Percentiles rank a stretch among this genome's conserved stretches.
Conservation (phyloP, 352 stramenopile species). For the Phytophthora pisi region DNA sequence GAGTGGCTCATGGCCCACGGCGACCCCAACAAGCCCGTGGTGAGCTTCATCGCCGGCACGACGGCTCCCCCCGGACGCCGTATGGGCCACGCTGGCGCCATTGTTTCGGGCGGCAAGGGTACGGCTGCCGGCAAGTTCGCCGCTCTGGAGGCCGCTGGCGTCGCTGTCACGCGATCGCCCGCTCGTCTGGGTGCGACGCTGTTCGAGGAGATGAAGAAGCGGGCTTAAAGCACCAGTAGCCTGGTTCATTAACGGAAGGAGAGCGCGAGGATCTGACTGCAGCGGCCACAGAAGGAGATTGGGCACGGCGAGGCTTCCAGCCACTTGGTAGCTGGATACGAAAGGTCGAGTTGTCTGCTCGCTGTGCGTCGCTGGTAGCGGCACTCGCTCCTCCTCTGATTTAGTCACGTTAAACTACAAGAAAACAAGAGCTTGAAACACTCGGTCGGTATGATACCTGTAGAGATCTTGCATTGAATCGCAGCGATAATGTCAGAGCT, state of each 20-base stretch:
- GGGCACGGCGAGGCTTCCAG: slow-evolving; percentile 12
- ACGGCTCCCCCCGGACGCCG: slow-evolving; percentile 97
- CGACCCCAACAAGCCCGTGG: slow-evolving; percentile 99
- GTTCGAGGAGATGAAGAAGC: slow-evolving; percentile 94
- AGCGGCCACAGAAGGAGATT: slow-evolving; percentile 1
- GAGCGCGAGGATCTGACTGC: slow-evolving; percentile 5
- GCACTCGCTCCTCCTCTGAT: slow-evolving; percentile 8
- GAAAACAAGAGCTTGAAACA: slow-evolving; percentile 26
- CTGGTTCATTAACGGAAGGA: slow-evolving; percentile 18
- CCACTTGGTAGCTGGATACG: slow-evolving; percentile 37
- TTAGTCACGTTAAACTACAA: slow-evolving; percentile 46
- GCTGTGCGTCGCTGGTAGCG: slow-evolving; percentile 3
- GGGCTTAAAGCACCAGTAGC: slow-evolving; percentile 37
- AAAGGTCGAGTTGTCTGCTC: slow-evolving; percentile 10
- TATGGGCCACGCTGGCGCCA: slow-evolving; percentile 99
- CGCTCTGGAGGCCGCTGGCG: slow-evolving; percentile 94
- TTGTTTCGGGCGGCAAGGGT: slow-evolving; percentile 98
- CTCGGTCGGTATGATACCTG: neutral
- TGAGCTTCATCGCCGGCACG: slow-evolving; percentile 99
- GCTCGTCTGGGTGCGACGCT: slow-evolving; percentile 97
- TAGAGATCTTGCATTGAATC: neutral
- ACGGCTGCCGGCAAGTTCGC: slow-evolving; percentile 98
- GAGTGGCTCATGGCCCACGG: slow-evolving; percentile 98
- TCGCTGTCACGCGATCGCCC: slow-evolving; percentile 96
- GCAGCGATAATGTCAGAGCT: slow-evolving; percentile 35